Conservation (phyloP, 1,139 yeast species). For the Kurtzmaniella quercitrusa region DNA sequence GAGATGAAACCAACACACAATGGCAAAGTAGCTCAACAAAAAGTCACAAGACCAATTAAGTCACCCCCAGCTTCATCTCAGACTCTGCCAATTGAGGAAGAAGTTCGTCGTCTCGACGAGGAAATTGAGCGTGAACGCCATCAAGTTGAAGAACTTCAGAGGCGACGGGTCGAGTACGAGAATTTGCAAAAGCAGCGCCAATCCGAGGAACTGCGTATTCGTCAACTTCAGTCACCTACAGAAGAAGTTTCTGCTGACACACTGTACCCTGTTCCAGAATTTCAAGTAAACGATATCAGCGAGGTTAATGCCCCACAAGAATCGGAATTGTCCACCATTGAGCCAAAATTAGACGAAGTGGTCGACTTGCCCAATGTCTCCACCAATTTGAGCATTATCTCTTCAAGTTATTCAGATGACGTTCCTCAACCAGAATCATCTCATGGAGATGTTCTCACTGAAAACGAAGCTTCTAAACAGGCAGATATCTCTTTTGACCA, state of each 20-base stretch:
- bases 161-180: conserved; percentile 30
- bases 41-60: not conserved
- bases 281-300: conserved; percentile 9
- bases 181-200: conserved; percentile 15
- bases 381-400: not conserved
- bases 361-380: conserved; percentile 2
- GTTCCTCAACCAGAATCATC: conserved; percentile 6
- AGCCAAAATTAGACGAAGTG: not conserved
- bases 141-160: conserved; percentile 27
- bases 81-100: conserved; percentile 6
- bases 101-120: conserved; percentile 17
- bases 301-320: conserved; percentile 17
- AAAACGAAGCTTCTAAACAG: conserved; percentile 3
- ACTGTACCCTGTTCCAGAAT: conserved; percentile 5
- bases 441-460: conserved; percentile 8
- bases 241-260: too few relatives aligned
- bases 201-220: conserved; percentile 4
- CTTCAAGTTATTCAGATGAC: conserved; percentile 1
- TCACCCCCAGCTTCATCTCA: not conserved
- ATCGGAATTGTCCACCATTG: conserved; percentile 4
- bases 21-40: not conserved
- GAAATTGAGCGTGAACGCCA: conserved; percentile 31
- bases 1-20: not conserved
- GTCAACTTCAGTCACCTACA: conserved; percentile 12
- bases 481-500: conserved; percentile 9